Evolutionary conservation across 768 basidiomycete species (phyloP), one percentile per base, ranked within the genome.

Genomic region (Multifurca ochricompacta): DNA sequence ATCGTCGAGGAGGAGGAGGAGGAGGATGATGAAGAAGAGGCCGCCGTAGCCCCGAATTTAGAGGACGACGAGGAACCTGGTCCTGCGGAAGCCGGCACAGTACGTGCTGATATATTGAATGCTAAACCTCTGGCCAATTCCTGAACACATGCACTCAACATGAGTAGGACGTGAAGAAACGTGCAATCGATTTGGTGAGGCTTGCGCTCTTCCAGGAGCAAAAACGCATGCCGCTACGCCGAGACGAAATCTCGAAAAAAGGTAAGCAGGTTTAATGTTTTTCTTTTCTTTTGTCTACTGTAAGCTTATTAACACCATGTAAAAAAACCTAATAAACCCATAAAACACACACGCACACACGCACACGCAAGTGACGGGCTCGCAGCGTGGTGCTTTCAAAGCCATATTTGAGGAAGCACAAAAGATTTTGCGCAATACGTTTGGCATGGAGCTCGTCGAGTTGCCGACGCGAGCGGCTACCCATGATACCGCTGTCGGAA

Each of bases 181-280:
- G 80, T 66, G 86, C 86, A 0, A 74, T 77, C 45, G 81, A 83
- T 47, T 76, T 95, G 30, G 87, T 87, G 9, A 79, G 91, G 16
- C 75, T 91, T 21, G 89, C 91, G 2, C 72, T 97, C 37, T 94
- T 92, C 67, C 75, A 73, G 4, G 91, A 95, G 65, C 80, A 86
- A 51, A 80, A 76, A 64, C 76, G 89, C 47, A 67, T 71, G 10
- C 74, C 81, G 2, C 68, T 96, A 45, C 77, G 79, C 34, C 75
- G 90, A 36, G 87, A 92, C n/a, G 91, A 95, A 36, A 87, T 94
- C 46, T 81, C 76, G 35, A 93, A 92, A 70, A 88, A 88, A n/a
- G n/a, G n/a, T n/a, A n/a, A n/a, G n/a, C n/a, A n/a, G n/a, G n/a
- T n/a, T n/a, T n/a, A n/a, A n/a, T n/a, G 45, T 32, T 39, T 21